Evolutionary conservation across 1,139 yeast genomes (phyloP).

Genomic region (Hyphopichia buzzinii): DNA sequence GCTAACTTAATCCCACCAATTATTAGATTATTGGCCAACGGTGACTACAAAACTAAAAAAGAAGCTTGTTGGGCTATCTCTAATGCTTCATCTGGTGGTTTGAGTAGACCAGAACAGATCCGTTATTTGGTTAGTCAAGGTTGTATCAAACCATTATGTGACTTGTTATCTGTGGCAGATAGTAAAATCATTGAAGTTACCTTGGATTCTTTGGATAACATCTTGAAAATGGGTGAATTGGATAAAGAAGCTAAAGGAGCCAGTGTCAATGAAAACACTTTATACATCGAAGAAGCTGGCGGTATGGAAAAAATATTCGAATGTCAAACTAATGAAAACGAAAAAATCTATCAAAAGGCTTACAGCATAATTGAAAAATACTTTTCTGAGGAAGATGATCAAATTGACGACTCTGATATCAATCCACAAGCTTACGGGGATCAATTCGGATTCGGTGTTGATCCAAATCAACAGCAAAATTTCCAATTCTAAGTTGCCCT

Average conservation of each 20-base stretch:
- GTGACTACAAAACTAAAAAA: slow-evolving; percentile 93
- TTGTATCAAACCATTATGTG: slow-evolving; percentile 96
- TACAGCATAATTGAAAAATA: slow-evolving; percentile 86
- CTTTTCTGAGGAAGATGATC: slow-evolving; percentile 79
- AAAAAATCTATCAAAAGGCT: slow-evolving; percentile 89
- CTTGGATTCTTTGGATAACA: slow-evolving; percentile 90
- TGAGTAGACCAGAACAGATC: slow-evolving; percentile 88
- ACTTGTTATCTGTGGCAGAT: slow-evolving; percentile 82
- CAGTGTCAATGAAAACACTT: slow-evolving; percentile 78
- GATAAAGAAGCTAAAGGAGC: slow-evolving; percentile 78
- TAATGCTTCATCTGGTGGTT: slow-evolving; percentile 95
- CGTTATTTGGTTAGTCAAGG: slow-evolving; percentile 92
- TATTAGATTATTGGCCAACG: slow-evolving; percentile 72
- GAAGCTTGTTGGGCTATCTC: slow-evolving; percentile 99
- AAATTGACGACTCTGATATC: slow-evolving; percentile 71
- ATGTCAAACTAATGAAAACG: slow-evolving; percentile 89
- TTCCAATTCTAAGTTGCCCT: slow-evolving; percentile 40
- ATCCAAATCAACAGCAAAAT: slow-evolving; percentile 44
- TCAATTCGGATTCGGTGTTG: slow-evolving; percentile 83
- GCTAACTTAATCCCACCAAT: slow-evolving; percentile 92
- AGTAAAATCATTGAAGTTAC: slow-evolving; percentile 92
- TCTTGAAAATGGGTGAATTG: slow-evolving; percentile 89
- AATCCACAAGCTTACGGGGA: slow-evolving; percentile 84
- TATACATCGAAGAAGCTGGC: slow-evolving; percentile 95
- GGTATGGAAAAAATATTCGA: slow-evolving; percentile 96